These are phyloP conservation scores for Citeromyces hawaiiensis DNA, from an alignment of 1,139 yeast species.

Conservation along the genomic window DNA sequence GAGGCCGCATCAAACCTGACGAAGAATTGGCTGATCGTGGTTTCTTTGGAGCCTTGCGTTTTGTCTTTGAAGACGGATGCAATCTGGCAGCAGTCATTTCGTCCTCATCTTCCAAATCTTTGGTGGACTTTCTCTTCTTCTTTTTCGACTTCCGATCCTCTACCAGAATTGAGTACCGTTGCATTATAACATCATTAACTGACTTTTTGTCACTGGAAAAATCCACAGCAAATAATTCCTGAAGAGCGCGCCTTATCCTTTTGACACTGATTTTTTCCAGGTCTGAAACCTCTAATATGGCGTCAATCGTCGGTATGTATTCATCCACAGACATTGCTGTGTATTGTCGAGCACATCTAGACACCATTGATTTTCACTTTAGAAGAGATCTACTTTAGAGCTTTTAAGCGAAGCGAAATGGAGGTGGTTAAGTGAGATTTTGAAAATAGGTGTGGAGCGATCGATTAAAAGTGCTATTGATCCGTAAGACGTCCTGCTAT, in stretches of 20 bases:
- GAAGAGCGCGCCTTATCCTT: slow-evolving; percentile 56
- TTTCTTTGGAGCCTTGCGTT: neutral
- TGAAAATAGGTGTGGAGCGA: too few relatives aligned
- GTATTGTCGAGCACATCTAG: too few relatives aligned
- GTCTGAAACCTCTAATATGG: slow-evolving; percentile 64
- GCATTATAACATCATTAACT: slow-evolving; percentile 47
- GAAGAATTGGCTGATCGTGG: neutral
- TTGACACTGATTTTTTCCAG: slow-evolving; percentile 62
- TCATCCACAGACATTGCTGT: slow-evolving; percentile 10
- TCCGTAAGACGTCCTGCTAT: too few relatives aligned
- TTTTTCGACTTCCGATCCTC: slow-evolving; percentile 18
- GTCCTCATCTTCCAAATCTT: slow-evolving; percentile 18
- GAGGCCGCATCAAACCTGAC: slow-evolving; percentile 19
- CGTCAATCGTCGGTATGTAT: slow-evolving; percentile 60
- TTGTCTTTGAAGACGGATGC: slow-evolving; percentile 19
- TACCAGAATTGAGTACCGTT: slow-evolving; percentile 37
- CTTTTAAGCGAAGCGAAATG: too few relatives aligned
- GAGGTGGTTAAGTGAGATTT: too few relatives aligned
- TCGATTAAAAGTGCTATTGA: too few relatives aligned
- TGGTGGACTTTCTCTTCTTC: slow-evolving; percentile 13
- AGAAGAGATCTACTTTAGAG: too few relatives aligned
- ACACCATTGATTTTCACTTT: too few relatives aligned
- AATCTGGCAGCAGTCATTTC: slow-evolving; percentile 32
- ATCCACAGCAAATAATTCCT: slow-evolving; percentile 49
- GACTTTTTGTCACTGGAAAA: slow-evolving; percentile 39